Percentiles rank a stretch among this genome's conserved stretches.
These are phyloP conservation scores for Chamaecyparis obtusa DNA, from an alignment of 75 land plant species.

Conservation along the genomic window DNA sequence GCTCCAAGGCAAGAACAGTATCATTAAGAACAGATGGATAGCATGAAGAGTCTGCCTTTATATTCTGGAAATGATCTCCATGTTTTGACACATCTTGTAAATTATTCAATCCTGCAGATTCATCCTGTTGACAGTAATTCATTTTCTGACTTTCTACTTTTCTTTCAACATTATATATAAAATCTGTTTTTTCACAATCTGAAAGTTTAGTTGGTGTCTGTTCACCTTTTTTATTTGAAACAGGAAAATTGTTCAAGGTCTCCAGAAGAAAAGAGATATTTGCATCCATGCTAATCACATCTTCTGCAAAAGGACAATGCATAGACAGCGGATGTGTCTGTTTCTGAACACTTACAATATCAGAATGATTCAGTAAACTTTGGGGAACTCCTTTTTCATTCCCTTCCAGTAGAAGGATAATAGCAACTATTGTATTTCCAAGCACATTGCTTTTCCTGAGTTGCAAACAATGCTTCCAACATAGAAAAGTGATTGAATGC, in stretches of 20 bases:
- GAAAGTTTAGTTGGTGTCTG: neutral
- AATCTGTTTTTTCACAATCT: neutral
- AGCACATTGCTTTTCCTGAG: constrained; percentile 6
- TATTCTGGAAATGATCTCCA: neutral
- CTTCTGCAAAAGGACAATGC: constrained; percentile 49
- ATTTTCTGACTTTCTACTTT: constrained; percentile 11
- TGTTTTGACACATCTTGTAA: constrained; percentile 7
- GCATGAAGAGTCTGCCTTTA: neutral
- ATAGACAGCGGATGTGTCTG: constrained; percentile 14
- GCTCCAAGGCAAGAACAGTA: constrained; percentile 43
- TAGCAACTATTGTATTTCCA: constrained; percentile 22
- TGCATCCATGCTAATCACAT: constrained; percentile 24
- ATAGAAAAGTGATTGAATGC: constrained; percentile 40
- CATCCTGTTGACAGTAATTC: constrained; percentile 11
- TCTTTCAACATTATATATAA: neutral
- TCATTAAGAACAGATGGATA: constrained; percentile 15
- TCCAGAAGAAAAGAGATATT: constrained; percentile 26
- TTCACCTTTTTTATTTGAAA: neutral
- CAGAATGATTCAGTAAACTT: neutral
- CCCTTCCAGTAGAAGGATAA: constrained; percentile 38
- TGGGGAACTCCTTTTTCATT: neutral
- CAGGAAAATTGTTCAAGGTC: constrained; percentile 9
- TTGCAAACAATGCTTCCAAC: constrained; percentile 30
- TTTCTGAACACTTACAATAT: neutral
- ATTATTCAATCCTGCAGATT: neutral